phyloP scores from a whole-genome alignment of 2,329 filamentous ascomycete genomes.

The Rugonectria rugulosa region DNA sequence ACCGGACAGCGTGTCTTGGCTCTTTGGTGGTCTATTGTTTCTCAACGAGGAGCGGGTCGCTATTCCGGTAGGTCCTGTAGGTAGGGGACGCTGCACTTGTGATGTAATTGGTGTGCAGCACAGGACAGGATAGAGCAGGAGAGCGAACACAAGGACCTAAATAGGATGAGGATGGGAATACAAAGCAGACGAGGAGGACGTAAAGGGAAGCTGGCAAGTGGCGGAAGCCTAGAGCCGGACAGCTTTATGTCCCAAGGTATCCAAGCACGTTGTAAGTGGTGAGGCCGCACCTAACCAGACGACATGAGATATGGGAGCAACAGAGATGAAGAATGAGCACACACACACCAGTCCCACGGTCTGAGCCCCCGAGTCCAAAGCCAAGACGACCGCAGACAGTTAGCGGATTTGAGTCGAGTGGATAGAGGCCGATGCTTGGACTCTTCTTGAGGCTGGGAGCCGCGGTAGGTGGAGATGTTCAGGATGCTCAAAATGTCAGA shows the following conservation, averaged over 20 bases:
- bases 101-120: constrained; percentile 13
- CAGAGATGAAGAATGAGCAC: constrained; percentile 3
- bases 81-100: too few relatives aligned
- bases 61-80: neutral
- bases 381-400: constrained; percentile 11
- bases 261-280: too few relatives aligned
- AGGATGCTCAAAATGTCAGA: neutral
- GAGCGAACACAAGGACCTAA: neutral
- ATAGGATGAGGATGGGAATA: neutral
- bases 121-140: neutral
- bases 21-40: constrained; percentile 7
- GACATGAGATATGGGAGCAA: neutral
- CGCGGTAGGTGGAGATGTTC: constrained; percentile 10
- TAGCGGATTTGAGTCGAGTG: constrained; percentile 6
- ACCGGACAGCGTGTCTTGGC: constrained; percentile 8
- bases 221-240: neutral
- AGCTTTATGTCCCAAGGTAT: too few relatives aligned
- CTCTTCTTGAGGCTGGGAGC: neutral
- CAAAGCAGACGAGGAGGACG: neutral
- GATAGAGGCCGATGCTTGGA: constrained; percentile 12
- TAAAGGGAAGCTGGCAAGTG: neutral
- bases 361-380: neutral
- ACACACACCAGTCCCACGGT: neutral
- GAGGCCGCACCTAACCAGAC: too few relatives aligned
- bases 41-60: constrained; percentile 17